These are phyloP conservation scores for Penicillium canescens DNA, from an alignment of 495 filamentous ascomycete genomes.

Conservation along the genomic window DNA sequence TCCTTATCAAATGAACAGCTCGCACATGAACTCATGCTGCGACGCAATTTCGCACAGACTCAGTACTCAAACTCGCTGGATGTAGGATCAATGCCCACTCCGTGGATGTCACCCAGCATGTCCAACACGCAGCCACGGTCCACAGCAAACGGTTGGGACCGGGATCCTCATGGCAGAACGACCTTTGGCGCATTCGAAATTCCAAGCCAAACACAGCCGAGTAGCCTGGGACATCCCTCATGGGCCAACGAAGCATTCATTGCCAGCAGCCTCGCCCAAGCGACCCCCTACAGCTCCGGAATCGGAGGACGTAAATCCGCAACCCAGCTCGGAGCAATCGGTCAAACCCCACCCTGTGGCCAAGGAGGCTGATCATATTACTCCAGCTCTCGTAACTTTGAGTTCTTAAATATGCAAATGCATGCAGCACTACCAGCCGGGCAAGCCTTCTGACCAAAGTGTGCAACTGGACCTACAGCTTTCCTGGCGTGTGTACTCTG, in stretches of 20 bases:
- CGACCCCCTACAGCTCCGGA: slow-evolving; percentile 22
- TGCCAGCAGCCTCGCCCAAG: slow-evolving; percentile 33
- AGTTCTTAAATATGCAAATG: slow-evolving; percentile 3
- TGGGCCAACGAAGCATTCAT: slow-evolving; percentile 49
- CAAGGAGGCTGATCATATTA: slow-evolving; percentile 45
- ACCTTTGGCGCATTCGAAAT: slow-evolving; percentile 22
- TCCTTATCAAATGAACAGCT: slow-evolving; percentile 29
- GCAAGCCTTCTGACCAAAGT: background rate
- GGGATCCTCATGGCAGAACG: slow-evolving; percentile 17
- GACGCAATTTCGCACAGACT: slow-evolving; percentile 28
- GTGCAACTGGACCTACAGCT: background rate
- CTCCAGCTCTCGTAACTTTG: slow-evolving; percentile 2
- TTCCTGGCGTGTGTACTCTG: background rate
- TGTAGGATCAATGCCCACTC: slow-evolving; percentile 23
- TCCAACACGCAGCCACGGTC: slow-evolving; percentile 18
- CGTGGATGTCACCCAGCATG: slow-evolving; percentile 26
- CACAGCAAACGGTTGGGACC: slow-evolving; percentile 27
- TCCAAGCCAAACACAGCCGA: slow-evolving; percentile 34
- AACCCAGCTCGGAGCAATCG: slow-evolving; percentile 43
- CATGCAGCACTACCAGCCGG: slow-evolving; percentile 3
- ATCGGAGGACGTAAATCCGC: slow-evolving; percentile 32
- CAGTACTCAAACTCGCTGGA: slow-evolving; percentile 26
- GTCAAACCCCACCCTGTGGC: slow-evolving; percentile 48
- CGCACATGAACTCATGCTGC: slow-evolving; percentile 29
- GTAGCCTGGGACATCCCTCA: slow-evolving; percentile 28